Conservation (phyloP, 345 rosid genomes). For the Boechera stricta region DNA sequence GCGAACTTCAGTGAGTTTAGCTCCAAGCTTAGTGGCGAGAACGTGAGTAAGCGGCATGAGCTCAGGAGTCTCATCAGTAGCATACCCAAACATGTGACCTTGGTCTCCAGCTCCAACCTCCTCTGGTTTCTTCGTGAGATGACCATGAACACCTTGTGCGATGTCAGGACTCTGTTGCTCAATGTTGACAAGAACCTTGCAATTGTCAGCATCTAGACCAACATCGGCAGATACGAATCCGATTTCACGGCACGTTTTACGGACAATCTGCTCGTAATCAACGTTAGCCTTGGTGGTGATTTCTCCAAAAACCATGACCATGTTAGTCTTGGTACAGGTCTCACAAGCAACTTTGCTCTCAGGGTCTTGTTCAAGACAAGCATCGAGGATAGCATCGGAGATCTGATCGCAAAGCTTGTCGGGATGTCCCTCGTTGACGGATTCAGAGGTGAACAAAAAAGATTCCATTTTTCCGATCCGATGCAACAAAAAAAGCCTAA, state of each 20-base stretch:
- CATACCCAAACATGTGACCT: slow-evolving; percentile 81
- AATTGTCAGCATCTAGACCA: slow-evolving; percentile 72
- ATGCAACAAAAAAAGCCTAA: slow-evolving; percentile 5
- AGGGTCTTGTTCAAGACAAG: slow-evolving; percentile 68
- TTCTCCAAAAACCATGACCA: slow-evolving; percentile 83
- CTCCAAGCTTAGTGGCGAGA: slow-evolving; percentile 75
- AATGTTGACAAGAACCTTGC: slow-evolving; percentile 70
- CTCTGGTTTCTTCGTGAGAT: slow-evolving; percentile 66
- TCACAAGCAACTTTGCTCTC: slow-evolving; percentile 84
- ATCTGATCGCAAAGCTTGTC: slow-evolving; percentile 83
- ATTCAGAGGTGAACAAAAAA: slow-evolving; percentile 74
- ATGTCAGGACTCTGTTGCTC: slow-evolving; percentile 82
- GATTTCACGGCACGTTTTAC: slow-evolving; percentile 67
- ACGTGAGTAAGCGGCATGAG: slow-evolving; percentile 78
- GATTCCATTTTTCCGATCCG: slow-evolving; percentile 58
- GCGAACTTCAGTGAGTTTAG: slow-evolving; percentile 75
- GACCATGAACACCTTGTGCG: slow-evolving; percentile 79
- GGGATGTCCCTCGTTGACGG: slow-evolving; percentile 82
- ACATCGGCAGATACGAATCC: slow-evolving; percentile 67
- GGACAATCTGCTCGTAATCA: slow-evolving; percentile 73
- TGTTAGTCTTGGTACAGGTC: slow-evolving; percentile 79
- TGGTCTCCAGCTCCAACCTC: slow-evolving; percentile 82
- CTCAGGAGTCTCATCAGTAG: slow-evolving; percentile 78
- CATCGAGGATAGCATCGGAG: slow-evolving; percentile 74
- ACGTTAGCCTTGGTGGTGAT: slow-evolving; percentile 73